Base-by-base conservation (phyloP, 306 rosid genomes). In the Herpetospermum pedunculosum region DNA sequence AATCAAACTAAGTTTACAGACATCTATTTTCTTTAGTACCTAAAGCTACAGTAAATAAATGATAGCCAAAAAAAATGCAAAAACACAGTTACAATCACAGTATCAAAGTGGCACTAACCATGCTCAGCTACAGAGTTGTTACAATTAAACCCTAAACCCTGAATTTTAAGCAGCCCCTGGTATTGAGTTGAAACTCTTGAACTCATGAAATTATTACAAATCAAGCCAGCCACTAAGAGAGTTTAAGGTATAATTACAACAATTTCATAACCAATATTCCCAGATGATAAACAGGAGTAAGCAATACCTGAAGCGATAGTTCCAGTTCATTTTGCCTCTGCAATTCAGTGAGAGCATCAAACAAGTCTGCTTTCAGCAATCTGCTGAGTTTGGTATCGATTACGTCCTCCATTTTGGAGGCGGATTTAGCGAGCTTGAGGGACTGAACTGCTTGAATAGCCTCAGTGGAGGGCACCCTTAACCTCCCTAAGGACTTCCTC, bases 391-490 rank as follows among this genome's bases (percentile, higher is more conserved):
- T 84, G n/a, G 68, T 63, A 2, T 54, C 16, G 69, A 88, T 80
- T 23, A 88, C 82, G 15, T 80, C 84, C 6, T 83, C 73, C 10
- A 88, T 25, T 64, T 86, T 87, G 4, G 76, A 21, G 1, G 77
- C 50, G 37, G 82, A 55, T 79, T 81, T 88, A 2, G 91, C 89
- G 4, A 91, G 77, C 84, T 89, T 91, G 55, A 91, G 87, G 1
- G 87, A 83, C 4, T 89, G 97, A 67, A 87, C 85, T 13, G 82
- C 96, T 73, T 85, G 85, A 76, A 89, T 89, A 41, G 87, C 84
- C 74, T 91, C 96, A n/a, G 78, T 76, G 3, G 92, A 85, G 0
- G 86, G 46, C 32, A 85, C 83, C 32, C 87, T 84, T 6, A 85
- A 81, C 67, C 81, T 78, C 84, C 88, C 77, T 15, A 84, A 70